Conservation (phyloP, 257 asterid genomes). For the Cinchona pubescens region DNA sequence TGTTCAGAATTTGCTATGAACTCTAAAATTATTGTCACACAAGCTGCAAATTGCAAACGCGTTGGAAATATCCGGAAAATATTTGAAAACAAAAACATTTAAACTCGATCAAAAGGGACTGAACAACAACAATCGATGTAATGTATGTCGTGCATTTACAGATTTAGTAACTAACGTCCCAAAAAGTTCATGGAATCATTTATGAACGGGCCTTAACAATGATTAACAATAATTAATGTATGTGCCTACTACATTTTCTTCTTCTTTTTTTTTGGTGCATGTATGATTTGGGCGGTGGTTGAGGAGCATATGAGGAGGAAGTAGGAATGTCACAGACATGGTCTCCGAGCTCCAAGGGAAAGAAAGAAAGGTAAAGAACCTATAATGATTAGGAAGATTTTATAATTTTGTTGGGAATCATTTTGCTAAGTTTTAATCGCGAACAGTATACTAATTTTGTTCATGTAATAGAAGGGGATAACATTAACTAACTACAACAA, state of each 20-base stretch:
- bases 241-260: too few species aligned
- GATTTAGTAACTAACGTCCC: background rate
- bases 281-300: background rate
- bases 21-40: background rate
- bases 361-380: too few species aligned
- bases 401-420: too few species aligned
- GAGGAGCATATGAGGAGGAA: background rate
- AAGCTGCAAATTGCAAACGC: constrained; percentile 6
- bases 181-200: background rate
- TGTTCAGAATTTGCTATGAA: background rate
- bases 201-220: background rate
- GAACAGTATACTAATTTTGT: too few species aligned
- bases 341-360: background rate
- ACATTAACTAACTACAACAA: too few species aligned
- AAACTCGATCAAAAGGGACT: background rate
- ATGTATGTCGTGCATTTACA: background rate
- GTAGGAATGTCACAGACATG: background rate
- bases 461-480: too few species aligned
- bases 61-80: too few species aligned
- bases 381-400: too few species aligned
- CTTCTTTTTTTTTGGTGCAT: too few species aligned
- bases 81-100: too few species aligned
- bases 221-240: too few species aligned
- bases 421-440: too few species aligned
- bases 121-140: background rate